These are phyloP conservation scores for Purshia tridentata DNA, from an alignment of 306 rosid species.

Conservation along the genomic window DNA sequence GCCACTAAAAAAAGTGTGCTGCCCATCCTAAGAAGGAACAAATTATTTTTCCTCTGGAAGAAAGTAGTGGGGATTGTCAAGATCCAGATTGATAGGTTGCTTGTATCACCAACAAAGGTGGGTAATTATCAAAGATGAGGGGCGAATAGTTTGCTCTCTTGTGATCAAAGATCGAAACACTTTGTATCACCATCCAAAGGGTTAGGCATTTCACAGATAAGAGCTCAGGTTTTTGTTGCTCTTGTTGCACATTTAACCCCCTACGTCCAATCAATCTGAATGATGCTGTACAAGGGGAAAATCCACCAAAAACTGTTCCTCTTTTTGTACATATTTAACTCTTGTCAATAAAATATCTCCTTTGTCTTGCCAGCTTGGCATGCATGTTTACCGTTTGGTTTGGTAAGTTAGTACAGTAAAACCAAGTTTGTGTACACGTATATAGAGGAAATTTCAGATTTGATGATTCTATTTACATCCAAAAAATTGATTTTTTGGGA, in stretches of 20 bases:
- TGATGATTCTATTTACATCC: neutral
- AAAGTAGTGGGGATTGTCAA: slow-evolving; percentile 24
- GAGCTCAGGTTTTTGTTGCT: slow-evolving; percentile 34
- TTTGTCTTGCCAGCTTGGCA: neutral
- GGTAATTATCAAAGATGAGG: slow-evolving; percentile 18
- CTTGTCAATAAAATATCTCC: slow-evolving; percentile 3
- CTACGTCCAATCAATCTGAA: slow-evolving; percentile 17
- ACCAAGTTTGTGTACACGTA: neutral
- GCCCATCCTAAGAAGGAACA: neutral
- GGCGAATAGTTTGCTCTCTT: slow-evolving; percentile 12
- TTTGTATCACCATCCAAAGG: slow-evolving; percentile 16
- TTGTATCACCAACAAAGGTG: slow-evolving; percentile 25
- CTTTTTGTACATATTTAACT: slow-evolving; percentile 19
- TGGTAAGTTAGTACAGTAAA: neutral
- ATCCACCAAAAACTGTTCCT: neutral
- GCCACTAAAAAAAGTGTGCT: slow-evolving; percentile 21
- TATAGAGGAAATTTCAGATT: neutral
- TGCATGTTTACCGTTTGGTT: neutral
- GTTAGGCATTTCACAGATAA: neutral
- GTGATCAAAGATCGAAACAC: slow-evolving; percentile 16
- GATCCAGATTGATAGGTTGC: slow-evolving; percentile 26
- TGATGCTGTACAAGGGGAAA: slow-evolving; percentile 8
- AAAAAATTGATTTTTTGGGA: neutral
- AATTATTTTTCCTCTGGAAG: slow-evolving; percentile 18
- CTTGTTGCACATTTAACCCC: slow-evolving; percentile 29